Evolutionary conservation across 2,329 filamentous ascomycete genomes (phyloP).

Genomic region (Claviceps digitariae): DNA sequence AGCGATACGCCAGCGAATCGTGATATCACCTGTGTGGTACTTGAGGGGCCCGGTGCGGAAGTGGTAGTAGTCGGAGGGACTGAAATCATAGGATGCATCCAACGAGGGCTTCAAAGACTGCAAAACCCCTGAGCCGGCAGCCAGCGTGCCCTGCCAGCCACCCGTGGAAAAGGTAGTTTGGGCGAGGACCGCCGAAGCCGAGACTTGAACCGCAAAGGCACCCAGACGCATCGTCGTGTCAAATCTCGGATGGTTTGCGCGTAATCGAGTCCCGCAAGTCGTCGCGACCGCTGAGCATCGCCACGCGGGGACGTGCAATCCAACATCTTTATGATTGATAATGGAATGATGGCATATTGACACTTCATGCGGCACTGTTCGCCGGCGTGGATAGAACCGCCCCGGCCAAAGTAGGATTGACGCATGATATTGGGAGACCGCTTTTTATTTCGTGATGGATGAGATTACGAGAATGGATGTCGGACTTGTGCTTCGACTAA

Average conservation of each 20-base stretch:
- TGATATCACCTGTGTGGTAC: constrained; percentile 47
- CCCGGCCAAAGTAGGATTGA: too few species aligned
- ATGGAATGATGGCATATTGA: too few species aligned
- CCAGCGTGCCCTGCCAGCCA: background rate
- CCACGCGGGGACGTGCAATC: too few species aligned
- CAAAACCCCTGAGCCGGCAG: background rate
- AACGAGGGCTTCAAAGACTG: constrained; percentile 1
- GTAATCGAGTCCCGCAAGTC: too few species aligned
- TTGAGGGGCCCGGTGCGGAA: constrained; percentile 35
- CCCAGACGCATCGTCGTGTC: background rate
- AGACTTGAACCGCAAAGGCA: background rate
- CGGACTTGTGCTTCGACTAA: too few species aligned
- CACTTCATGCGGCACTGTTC: too few species aligned
- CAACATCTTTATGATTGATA: too few species aligned
- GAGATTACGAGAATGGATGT: too few species aligned
- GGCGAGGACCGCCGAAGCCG: constrained; percentile 1
- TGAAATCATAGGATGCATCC: constrained; percentile 28
- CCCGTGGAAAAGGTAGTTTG: constrained; percentile 2
- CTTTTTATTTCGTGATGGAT: too few species aligned
- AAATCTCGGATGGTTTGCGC: background rate
- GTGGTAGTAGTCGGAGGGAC: constrained; percentile 36
- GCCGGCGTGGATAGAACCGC: too few species aligned
- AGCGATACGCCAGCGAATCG: constrained; percentile 35
- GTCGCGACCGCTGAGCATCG: too few species aligned
- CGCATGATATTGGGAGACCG: too few species aligned